Evolutionary conservation across 192 early-diverging fungal genomes (phyloP).

Genomic region (Umbelopsis isabellina): DNA sequence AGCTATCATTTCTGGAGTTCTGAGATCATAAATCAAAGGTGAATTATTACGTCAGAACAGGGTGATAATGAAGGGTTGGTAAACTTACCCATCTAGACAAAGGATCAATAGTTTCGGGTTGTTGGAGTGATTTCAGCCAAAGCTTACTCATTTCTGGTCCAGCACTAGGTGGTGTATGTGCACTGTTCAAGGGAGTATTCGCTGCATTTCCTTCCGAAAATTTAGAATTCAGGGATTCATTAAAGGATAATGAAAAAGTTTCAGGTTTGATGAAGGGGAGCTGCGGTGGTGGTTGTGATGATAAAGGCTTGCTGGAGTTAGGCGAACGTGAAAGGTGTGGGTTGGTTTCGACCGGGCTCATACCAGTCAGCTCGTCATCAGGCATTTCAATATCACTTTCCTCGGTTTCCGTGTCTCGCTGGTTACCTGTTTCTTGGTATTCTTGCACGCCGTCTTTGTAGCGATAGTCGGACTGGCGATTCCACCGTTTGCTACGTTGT

Average conservation of each 20-base stretch:
- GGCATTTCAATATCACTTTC: slow-evolving; percentile 43
- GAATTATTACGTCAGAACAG: background rate
- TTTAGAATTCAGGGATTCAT: background rate
- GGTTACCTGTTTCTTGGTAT: background rate
- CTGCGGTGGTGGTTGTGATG: background rate
- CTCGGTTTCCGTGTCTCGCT: slow-evolving; percentile 18
- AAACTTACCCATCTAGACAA: background rate
- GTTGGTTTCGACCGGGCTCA: background rate
- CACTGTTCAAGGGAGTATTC: background rate
- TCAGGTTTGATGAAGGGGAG: slow-evolving; percentile 3
- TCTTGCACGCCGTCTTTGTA: slow-evolving; percentile 29
- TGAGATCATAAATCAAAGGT: background rate
- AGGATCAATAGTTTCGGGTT: background rate
- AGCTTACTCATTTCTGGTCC: background rate
- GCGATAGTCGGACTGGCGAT: background rate
- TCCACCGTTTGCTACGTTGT: background rate
- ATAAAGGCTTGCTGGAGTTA: background rate
- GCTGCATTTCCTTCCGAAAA: background rate
- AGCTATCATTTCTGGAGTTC: background rate
- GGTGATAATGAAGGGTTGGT: too few species aligned
- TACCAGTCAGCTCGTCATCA: slow-evolving; percentile 30
- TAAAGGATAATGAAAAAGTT: background rate
- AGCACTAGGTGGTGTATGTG: background rate
- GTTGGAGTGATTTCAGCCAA: background rate
- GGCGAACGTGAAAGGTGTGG: too few species aligned